Evolutionary conservation across 2,329 filamentous ascomycete genomes (phyloP), one percentile per base, ranked within the genome.

Genomic region (Diplodia mutila): DNA sequence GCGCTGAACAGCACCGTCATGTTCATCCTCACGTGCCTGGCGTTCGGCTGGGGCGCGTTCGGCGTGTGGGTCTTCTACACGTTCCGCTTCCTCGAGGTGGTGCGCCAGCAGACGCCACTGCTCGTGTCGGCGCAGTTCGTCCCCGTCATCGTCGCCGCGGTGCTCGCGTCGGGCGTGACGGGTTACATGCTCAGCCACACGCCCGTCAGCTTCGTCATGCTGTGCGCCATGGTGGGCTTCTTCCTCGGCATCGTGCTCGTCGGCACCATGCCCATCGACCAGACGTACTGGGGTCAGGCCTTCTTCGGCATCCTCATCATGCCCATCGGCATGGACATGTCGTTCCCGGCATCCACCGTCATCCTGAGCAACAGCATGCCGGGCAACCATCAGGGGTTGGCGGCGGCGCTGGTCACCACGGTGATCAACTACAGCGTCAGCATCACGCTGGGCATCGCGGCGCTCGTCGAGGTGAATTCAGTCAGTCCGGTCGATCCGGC

Each of bases 111-210:
- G 37, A 73, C 76, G 12, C 75, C 78, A 3, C 74, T 80, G 27
- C 69, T 69, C 21, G 72, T 75, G 4, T 73, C 77, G 6, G 77
- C 78, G 18, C 70, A 78, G 52, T 78, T 72, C 67, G 69, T 73
- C 0, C 78, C 78, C 42, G 74, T 73, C 9, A 69, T 77, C 54
- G 65, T 80, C 8, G 74, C 73, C 39, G 78, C 78, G 37, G 71
- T 80, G 4, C 64, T 79, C 29, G 77, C 78, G 7, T 75, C 77
- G 12, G 75, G 74, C 42, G 68, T 74, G 8, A 79, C 77, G 1
- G 78, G 78, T 6, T 76, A 78, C 68, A 70, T 80, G 72, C 72
- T 80, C n/a, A 77, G 74, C 16, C 77, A 77, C 67, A 78, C 75
- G 0, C 76, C 76, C 0, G 74, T 78, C 25, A 72, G 75, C 21